A percentile compares a stretch with the other conserved stretches of the same genome.
These are phyloP conservation scores for Aspergillus felis DNA, from an alignment of 2,329 filamentous ascomycete genomes.

Conservation along the genomic window DNA sequence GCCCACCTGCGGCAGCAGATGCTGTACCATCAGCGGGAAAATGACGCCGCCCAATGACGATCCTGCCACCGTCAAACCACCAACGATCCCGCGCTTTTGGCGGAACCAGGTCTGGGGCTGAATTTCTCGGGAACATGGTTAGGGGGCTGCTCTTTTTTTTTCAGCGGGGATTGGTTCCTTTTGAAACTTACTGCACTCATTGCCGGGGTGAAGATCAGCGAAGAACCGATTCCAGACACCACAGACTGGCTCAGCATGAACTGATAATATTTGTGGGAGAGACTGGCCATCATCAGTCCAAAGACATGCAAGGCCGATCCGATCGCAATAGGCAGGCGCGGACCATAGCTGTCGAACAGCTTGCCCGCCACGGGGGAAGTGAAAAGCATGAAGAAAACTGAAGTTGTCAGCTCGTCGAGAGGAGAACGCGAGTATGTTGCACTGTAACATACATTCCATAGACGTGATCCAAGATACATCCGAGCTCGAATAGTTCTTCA, in stretches of 20 bases:
- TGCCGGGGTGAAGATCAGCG: too few relatives aligned
- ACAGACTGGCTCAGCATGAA: neutral
- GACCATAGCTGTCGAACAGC: conserved; percentile 59
- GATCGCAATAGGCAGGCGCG: conserved; percentile 48
- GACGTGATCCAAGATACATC: conserved; percentile 57
- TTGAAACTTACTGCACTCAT: too few relatives aligned
- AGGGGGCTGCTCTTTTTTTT: too few relatives aligned
- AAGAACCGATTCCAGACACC: neutral
- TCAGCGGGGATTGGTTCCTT: too few relatives aligned
- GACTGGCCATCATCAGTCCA: conserved; percentile 52
- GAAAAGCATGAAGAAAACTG: conserved; percentile 8
- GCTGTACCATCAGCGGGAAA: conserved; percentile 55
- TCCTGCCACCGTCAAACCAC: too few relatives aligned
- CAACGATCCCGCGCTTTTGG: too few relatives aligned
- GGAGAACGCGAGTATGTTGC: neutral
- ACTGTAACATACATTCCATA: conserved; percentile 44
- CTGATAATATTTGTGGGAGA: conserved; percentile 49
- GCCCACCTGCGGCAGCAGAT: conserved; percentile 48
- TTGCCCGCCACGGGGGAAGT: conserved; percentile 53
- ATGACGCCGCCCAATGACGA: conserved; percentile 49
- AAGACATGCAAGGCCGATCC: conserved; percentile 51
- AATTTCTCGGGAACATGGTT: too few relatives aligned
- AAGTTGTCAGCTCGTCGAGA: conserved; percentile 15
- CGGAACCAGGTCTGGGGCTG: too few relatives aligned
- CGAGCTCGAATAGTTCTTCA: conserved; percentile 47